Conservation (phyloP, 495 filamentous ascomycete genomes). For the Astrothelium subdiscretum region DNA sequence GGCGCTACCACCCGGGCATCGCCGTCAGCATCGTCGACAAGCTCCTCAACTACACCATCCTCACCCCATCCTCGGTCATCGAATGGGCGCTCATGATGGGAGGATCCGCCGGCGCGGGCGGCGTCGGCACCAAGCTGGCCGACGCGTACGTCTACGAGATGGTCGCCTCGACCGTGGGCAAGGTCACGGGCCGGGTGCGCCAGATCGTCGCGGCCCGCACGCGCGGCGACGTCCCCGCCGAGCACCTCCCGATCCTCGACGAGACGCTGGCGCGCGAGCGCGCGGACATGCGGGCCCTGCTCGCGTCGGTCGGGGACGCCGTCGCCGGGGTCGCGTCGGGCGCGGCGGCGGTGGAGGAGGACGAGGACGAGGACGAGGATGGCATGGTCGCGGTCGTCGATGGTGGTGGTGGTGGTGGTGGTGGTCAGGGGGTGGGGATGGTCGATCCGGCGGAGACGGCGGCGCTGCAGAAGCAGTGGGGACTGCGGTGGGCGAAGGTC, state of each 20-base stretch:
- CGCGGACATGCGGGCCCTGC: constrained; percentile 62
- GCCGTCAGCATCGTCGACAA: constrained; percentile 93
- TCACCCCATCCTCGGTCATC: constrained; percentile 69
- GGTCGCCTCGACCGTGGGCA: constrained; percentile 73
- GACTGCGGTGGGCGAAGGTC: constrained; percentile 70
- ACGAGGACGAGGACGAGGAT: constrained; percentile 64
- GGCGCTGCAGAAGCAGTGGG: constrained; percentile 66
- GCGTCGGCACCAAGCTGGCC: constrained; percentile 52
- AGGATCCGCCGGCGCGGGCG: not conserved
- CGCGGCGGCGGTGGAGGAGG: constrained; percentile 62
- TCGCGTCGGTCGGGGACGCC: constrained; percentile 69
- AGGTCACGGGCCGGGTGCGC: constrained; percentile 81
- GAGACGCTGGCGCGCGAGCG: constrained; percentile 55
- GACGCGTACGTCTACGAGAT: constrained; percentile 76
- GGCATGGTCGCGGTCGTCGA: constrained; percentile 53
- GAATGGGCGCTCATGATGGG: constrained; percentile 69
- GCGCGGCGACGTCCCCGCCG: constrained; percentile 41
- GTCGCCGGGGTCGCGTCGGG: constrained; percentile 66
- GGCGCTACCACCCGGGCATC: constrained; percentile 83
- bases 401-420: too few species aligned
- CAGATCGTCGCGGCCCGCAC: constrained; percentile 60
- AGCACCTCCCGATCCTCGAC: constrained; percentile 51
- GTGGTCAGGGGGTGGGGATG: constrained; percentile 49
- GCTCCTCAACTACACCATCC: constrained; percentile 91
- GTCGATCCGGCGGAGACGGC: constrained; percentile 41